These are phyloP conservation scores for Colletotrichum ledebouriae DNA, from an alignment of 2,329 filamentous ascomycete species.

Conservation along the genomic window DNA sequence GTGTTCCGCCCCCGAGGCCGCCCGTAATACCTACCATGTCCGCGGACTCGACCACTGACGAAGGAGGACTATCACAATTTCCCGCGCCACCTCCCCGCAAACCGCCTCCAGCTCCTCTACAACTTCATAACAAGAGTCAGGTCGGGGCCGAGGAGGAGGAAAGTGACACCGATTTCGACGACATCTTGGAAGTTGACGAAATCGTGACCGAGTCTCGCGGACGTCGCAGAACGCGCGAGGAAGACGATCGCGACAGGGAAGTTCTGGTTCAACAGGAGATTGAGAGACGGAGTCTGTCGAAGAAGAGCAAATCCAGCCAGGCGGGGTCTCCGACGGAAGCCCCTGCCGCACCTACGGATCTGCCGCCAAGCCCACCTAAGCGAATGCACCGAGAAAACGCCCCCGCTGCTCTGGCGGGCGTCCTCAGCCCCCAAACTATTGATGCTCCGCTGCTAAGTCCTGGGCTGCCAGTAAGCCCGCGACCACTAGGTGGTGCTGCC, in stretches of 20 bases:
- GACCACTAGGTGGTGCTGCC: constrained; percentile 58
- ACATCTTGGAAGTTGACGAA: constrained; percentile 78
- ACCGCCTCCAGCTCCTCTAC: constrained; percentile 85
- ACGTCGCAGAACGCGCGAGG: constrained; percentile 85
- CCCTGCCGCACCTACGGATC: constrained; percentile 47
- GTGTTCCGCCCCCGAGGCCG: constrained; percentile 65
- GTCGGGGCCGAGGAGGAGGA: constrained; percentile 68
- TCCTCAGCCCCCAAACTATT: constrained; percentile 57
- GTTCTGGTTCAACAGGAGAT: constrained; percentile 75
- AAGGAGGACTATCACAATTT: constrained; percentile 62
- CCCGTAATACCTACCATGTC: constrained; percentile 53
- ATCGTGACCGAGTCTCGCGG: constrained; percentile 75
- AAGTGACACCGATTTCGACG: constrained; percentile 87
- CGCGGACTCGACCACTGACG: constrained; percentile 60
- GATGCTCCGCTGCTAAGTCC: constrained; percentile 67
- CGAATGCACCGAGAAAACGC: constrained; percentile 54
- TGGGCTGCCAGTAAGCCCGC: constrained; percentile 71
- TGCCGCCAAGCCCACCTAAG: constrained; percentile 56
- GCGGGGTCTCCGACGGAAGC: constrained; percentile 60
- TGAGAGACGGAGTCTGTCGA: constrained; percentile 79
- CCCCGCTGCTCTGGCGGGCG: constrained; percentile 65
- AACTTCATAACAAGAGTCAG: constrained; percentile 68
- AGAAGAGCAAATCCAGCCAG: constrained; percentile 72
- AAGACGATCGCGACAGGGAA: constrained; percentile 86
- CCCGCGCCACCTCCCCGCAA: constrained; percentile 78